phyloP scores from a whole-genome alignment of 1,284 basidiomycete species.

The Puccinia horiana region DNA sequence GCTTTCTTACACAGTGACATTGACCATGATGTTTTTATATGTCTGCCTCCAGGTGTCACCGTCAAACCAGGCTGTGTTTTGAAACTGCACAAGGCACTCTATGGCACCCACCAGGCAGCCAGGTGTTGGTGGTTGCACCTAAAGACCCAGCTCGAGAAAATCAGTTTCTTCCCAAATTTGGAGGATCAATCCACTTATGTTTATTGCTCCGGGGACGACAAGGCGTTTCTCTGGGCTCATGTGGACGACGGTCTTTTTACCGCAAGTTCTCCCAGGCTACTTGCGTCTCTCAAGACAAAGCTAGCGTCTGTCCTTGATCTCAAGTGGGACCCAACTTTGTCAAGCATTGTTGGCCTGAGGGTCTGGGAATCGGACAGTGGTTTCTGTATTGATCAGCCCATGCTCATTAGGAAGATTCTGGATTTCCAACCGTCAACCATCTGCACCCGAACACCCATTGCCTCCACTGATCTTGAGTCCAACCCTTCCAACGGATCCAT shows the following conservation, averaged over 20 bases:
- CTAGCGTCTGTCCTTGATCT: not conserved
- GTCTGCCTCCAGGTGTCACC: not conserved
- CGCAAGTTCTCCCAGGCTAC: not conserved
- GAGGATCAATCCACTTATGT: constrained; percentile 3
- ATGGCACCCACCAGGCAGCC: not conserved
- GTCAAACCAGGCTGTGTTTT: not conserved
- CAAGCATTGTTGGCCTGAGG: not conserved
- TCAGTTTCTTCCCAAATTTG: not conserved
- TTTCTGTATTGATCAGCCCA: not conserved
- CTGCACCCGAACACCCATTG: no score
- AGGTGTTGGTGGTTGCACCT: constrained; percentile 2
- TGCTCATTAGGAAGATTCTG: not conserved
- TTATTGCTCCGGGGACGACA: not conserved
- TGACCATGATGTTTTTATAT: not conserved
- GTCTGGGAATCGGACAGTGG: not conserved
- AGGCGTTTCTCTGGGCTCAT: constrained; percentile 16
- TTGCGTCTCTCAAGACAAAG: not conserved
- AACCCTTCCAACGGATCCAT: not conserved
- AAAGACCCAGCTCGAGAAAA: not conserved
- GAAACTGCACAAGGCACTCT: not conserved
- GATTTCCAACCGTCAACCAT: not conserved
- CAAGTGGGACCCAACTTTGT: not conserved
- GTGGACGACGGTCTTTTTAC: constrained; percentile 5
- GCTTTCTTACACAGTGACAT: not conserved
- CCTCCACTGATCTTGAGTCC: no score